Evolutionary conservation across 2,329 filamentous ascomycete species (phyloP).

Genomic region (Sarocladiaceae sp.): DNA sequence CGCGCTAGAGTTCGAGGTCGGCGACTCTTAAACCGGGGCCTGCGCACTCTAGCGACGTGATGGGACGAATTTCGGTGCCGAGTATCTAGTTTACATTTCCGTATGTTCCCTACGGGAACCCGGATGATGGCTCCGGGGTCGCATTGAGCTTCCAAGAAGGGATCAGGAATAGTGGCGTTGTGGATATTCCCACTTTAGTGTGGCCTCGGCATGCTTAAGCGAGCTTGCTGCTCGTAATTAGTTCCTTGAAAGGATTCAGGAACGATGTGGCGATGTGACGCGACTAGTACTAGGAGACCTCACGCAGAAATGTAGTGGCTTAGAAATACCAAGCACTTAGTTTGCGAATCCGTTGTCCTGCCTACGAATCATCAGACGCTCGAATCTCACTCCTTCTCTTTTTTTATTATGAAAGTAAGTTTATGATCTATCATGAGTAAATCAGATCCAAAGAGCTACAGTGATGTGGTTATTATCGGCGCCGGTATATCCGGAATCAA

Average conservation of each 20-base stretch:
- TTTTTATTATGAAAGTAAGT: not conserved
- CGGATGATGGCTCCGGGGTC: not conserved
- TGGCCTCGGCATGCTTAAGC: not conserved
- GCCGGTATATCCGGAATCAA: constrained; percentile 12
- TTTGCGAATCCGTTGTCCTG: no score
- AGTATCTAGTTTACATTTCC: not conserved
- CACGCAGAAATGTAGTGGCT: not conserved
- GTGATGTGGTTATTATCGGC: not conserved
- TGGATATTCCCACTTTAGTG: not conserved
- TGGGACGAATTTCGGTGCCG: not conserved
- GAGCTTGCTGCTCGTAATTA: not conserved
- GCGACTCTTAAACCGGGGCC: not conserved
- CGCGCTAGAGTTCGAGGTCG: not conserved
- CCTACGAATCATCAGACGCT: no score
- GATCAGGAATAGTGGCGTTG: not conserved
- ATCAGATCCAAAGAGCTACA: not conserved
- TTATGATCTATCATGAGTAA: not conserved
- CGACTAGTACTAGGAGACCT: not conserved
- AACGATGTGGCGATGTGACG: not conserved
- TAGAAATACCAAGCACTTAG: no score
- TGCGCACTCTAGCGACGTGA: not conserved
- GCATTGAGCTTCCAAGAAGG: not conserved
- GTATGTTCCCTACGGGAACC: not conserved
- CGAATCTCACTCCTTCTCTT: no score
- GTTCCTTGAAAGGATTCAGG: not conserved